Conservation (phyloP, 2,329 filamentous ascomycete genomes). For the Chaetomium olivaceum region DNA sequence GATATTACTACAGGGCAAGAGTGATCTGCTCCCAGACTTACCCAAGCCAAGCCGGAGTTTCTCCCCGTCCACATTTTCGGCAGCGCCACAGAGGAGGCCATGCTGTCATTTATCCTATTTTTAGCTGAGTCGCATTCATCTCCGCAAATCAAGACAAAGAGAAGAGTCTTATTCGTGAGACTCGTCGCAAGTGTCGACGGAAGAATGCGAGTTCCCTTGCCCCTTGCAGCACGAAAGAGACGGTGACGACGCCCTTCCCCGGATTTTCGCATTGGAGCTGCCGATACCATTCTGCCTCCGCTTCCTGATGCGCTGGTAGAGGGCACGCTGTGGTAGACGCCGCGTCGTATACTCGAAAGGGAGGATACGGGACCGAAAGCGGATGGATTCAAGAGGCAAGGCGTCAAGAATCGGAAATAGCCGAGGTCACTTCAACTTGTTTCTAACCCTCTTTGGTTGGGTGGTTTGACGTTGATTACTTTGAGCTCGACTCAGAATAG, state of each 20-base stretch:
- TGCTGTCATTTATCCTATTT: conserved; percentile 20
- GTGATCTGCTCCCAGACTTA: conserved; percentile 13
- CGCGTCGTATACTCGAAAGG: neutral
- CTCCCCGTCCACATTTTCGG: conserved; percentile 17
- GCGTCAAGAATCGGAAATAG: neutral
- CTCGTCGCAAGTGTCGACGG: neutral
- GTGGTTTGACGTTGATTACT: neutral
- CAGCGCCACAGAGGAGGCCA: neutral
- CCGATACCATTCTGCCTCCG: neutral
- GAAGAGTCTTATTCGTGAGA: neutral
- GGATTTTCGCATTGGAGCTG: neutral
- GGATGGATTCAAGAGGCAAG: neutral
- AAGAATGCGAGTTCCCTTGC: neutral
- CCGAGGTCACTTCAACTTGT: neutral
- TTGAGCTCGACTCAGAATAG: neutral
- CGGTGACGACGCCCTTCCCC: neutral
- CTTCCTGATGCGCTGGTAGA: neutral
- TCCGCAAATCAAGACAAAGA: neutral
- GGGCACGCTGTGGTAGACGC: neutral
- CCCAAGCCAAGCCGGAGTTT: conserved; percentile 23
- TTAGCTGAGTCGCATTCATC: conserved; percentile 8
- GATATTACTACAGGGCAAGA: neutral
- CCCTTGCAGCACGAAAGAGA: neutral
- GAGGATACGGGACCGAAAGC: neutral
- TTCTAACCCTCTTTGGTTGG: neutral